Evolutionary conservation across 2,329 filamentous ascomycete genomes (phyloP), one percentile per base, ranked within the genome.

Genomic region (Dothideomycetes sp.): DNA sequence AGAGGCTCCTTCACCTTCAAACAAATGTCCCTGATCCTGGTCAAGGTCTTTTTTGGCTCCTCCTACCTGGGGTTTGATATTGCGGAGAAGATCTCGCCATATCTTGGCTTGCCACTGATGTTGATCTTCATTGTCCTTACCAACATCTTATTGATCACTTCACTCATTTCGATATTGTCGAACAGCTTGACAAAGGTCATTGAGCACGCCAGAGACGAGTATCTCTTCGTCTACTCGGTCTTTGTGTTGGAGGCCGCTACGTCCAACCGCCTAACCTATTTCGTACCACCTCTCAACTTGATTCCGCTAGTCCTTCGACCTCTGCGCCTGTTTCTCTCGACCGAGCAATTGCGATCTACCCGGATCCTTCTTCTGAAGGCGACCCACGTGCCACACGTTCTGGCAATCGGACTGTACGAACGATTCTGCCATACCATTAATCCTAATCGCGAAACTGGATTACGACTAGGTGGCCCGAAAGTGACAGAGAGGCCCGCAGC

Each of bases 121-220:
- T 69, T 86, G 46, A 68, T 86, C 36, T 89, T 89, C 59, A 74
- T 89, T 46, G 81, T 22, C 17, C 66, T 89, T 52, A 85, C 81
- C 32, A 83, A 83, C 42, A 84, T 89, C 50, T 67, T 91, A 5
- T 70, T 91, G 22, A 81, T 85, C 61, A 84, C 84, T 36, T 84
- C 80, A 15, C 64, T 88, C 47, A 87, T 84, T 29, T 81, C 79
- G 68, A 78, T 87, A 64, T 68, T 88, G 42, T 83, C 78, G 52
- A 86, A 85, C 63, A 84, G 77, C 55, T 79, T 87, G 41, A 68
- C 65, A 50, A 73, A 70, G 65, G 71, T 77, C 39, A 69, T 78
- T 57, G 66, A 72, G 41, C 72, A 77, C 61, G 72, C 74, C 30
- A 65, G 72, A 50, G 83, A 87, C 53, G 84, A 89, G 58, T 88